phyloP scores from a whole-genome alignment of 2,329 filamentous ascomycete species.

The Venturia aucupariae region DNA sequence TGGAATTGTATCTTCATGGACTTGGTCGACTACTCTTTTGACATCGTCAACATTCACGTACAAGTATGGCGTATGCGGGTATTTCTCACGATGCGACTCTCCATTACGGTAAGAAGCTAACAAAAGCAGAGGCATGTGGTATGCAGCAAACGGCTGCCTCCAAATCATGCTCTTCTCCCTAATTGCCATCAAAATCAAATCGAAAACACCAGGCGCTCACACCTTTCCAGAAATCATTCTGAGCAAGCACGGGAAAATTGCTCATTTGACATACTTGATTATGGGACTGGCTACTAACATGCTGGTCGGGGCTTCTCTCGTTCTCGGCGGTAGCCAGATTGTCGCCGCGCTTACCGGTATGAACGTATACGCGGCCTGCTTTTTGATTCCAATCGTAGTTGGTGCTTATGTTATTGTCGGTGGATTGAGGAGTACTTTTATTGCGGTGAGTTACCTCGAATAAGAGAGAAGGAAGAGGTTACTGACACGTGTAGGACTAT shows the following conservation, averaged over 20 bases:
- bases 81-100: too few species aligned
- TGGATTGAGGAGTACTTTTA: slow-evolving; percentile 21
- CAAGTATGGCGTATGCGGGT: slow-evolving; percentile 31
- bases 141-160: slow-evolving; percentile 31
- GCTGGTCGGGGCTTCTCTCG: slow-evolving; percentile 32
- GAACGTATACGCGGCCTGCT: slow-evolving; percentile 20
- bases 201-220: slow-evolving; percentile 32
- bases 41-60: slow-evolving; percentile 35
- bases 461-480: slow-evolving; percentile 23
- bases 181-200: slow-evolving; percentile 36
- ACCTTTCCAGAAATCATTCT: slow-evolving; percentile 36
- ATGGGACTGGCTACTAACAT: slow-evolving; percentile 34
- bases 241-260: slow-evolving; percentile 28
- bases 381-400: slow-evolving; percentile 22
- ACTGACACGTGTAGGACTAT: slow-evolving; percentile 7
- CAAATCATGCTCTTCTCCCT: slow-evolving; percentile 35
- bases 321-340: slow-evolving; percentile 32
- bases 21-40: slow-evolving; percentile 36
- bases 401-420: slow-evolving; percentile 22
- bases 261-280: slow-evolving; percentile 33
- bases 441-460: slow-evolving; percentile 29
- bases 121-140: slow-evolving; percentile 29
- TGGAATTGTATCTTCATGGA: slow-evolving; percentile 42
- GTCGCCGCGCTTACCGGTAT: slow-evolving; percentile 28
- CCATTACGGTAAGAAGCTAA: background rate